Percentiles rank a stretch among this genome's conserved stretches.
Evolutionary conservation across 331 rosid species (phyloP).

Genomic region (Saraca asoca): DNA sequence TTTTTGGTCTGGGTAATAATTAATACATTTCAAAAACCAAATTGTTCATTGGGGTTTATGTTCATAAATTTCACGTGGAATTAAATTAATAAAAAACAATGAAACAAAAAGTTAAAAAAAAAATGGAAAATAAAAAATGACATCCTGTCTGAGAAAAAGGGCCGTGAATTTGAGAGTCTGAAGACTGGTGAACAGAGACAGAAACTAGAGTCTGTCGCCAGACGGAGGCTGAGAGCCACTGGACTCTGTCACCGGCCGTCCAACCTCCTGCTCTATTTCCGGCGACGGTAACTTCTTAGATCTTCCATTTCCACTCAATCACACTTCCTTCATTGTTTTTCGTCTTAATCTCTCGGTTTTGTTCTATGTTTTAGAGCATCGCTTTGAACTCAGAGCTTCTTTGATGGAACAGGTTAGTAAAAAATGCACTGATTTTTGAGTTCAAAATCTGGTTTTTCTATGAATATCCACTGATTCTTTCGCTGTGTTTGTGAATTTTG

Average conservation of each 20-base stretch:
- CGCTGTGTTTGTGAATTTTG: conserved; percentile 30
- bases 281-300: conserved; percentile 30
- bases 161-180: background rate
- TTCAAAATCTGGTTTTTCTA: background rate
- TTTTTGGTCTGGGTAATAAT: no score
- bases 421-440: conserved; percentile 19
- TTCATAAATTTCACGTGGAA: no score
- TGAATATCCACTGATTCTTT: conserved; percentile 3
- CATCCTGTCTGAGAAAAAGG: background rate
- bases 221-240: conserved; percentile 1
- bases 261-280: conserved; percentile 2
- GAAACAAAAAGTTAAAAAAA: background rate
- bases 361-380: conserved; percentile 22
- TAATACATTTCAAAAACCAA: no score
- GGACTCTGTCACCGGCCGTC: conserved; percentile 10
- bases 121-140: background rate
- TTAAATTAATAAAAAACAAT: no score
- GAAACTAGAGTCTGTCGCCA: conserved; percentile 1
- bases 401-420: conserved; percentile 48
- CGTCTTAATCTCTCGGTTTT: background rate
- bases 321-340: conserved; percentile 5
- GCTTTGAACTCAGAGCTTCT: conserved; percentile 22
- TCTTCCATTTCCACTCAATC: conserved; percentile 28
- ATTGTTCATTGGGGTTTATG: no score
- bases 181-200: background rate